Conservation (phyloP, 139 green algal genomes). For the Haematococcus lacustris region DNA sequence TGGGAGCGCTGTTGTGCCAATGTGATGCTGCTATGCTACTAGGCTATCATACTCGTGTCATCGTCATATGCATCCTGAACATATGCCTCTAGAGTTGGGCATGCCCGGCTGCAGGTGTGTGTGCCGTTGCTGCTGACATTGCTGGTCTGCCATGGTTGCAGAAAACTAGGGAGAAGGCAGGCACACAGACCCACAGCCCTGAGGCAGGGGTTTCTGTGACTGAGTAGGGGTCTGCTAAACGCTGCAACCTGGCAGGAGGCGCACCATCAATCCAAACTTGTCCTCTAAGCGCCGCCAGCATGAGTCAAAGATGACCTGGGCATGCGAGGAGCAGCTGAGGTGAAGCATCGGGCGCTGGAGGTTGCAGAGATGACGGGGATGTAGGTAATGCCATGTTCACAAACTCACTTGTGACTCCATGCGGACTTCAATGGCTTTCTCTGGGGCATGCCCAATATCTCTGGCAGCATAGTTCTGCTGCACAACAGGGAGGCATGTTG, state of each 20-base stretch:
- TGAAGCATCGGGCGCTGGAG: no score
- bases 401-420: no score
- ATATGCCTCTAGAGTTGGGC: background rate
- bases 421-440: slow-evolving; percentile 11
- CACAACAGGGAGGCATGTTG: no score
- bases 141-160: no score
- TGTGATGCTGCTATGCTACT: background rate
- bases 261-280: slow-evolving; percentile 23
- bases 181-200: no score
- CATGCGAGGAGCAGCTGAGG: no score
- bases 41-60: background rate
- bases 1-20: background rate
- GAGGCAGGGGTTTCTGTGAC: no score
- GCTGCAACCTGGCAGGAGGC: background rate
- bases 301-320: slow-evolving; percentile 62
- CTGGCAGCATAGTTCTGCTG: no score
- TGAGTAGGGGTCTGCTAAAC: background rate
- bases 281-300: slow-evolving; percentile 65
- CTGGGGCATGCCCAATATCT: background rate
- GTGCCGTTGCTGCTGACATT: background rate
- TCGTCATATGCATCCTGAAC: no score
- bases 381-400: no score
- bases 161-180: no score
- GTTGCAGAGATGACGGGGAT: no score
- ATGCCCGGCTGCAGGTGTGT: background rate